phyloP scores from a whole-genome alignment of 192 early-diverging fungal genomes.

The Podila verticillata region DNA sequence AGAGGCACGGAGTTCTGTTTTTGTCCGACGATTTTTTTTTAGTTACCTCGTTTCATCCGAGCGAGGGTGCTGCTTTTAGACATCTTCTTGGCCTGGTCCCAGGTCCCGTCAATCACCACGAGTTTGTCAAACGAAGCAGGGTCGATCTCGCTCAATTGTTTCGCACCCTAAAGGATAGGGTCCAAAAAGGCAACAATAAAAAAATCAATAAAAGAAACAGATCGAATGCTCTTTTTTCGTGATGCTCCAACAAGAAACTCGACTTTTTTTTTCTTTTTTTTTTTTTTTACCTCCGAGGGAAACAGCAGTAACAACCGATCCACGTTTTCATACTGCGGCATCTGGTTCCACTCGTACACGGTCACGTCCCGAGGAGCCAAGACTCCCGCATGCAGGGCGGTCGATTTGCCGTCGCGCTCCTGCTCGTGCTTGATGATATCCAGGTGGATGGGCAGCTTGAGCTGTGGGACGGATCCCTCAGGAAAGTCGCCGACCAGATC shows the following conservation, averaged over 20 bases:
- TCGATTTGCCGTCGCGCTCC: constrained; percentile 88
- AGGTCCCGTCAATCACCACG: constrained; percentile 96
- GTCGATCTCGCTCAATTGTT: constrained; percentile 74
- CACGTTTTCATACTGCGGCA: constrained; percentile 70
- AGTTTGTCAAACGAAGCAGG: constrained; percentile 73
- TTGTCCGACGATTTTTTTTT: not conserved
- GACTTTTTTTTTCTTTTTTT: no score
- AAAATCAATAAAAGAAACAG: not conserved
- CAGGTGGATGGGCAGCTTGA: constrained; percentile 76
- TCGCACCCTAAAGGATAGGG: constrained; percentile 62
- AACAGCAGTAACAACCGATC: constrained; percentile 80
- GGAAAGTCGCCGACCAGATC: constrained; percentile 57
- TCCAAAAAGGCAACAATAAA: not conserved
- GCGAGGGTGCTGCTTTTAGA: constrained; percentile 32
- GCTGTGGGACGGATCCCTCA: constrained; percentile 61
- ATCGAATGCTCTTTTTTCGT: not conserved
- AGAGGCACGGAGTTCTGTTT: not conserved
- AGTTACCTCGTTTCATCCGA: constrained; percentile 38
- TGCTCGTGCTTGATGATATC: constrained; percentile 83
- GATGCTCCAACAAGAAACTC: not conserved
- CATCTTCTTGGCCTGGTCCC: constrained; percentile 84
- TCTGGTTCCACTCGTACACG: constrained; percentile 64
- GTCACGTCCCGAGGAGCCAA: constrained; percentile 75
- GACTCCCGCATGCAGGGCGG: constrained; percentile 85
- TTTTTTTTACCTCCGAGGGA: constrained; percentile 83